phyloP scores from a whole-genome alignment of 2,329 filamentous ascomycete genomes.

The Aspergillus carbonarius region DNA sequence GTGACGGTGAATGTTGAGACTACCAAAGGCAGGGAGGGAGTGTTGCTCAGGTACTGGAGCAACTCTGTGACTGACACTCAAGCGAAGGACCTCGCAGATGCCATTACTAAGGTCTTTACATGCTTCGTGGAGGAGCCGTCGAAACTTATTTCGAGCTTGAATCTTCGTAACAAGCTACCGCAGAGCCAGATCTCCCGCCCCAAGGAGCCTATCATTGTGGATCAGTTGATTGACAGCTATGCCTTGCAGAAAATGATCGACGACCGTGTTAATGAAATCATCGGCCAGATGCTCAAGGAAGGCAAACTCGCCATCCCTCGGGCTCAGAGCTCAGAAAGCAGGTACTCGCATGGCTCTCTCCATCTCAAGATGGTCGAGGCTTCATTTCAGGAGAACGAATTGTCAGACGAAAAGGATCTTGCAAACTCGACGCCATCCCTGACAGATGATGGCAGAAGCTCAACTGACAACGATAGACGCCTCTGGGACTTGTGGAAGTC shows the following conservation, averaged over 20 bases:
- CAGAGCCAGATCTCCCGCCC: background rate
- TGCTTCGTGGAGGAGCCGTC: slow-evolving; percentile 33
- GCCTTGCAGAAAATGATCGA: slow-evolving; percentile 35
- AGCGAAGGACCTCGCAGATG: slow-evolving; percentile 30
- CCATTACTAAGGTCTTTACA: slow-evolving; percentile 33
- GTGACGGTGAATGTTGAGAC: slow-evolving; percentile 43
- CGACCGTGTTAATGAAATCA: slow-evolving; percentile 34
- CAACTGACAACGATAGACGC: slow-evolving; percentile 33
- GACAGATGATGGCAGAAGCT: slow-evolving; percentile 30
- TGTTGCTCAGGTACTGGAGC: slow-evolving; percentile 42
- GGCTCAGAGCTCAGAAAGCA: slow-evolving; percentile 28
- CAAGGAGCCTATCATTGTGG: background rate
- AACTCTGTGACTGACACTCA: slow-evolving; percentile 38
- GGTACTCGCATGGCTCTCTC: slow-evolving; percentile 10
- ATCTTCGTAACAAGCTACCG: slow-evolving; percentile 11
- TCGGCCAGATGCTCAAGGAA: slow-evolving; percentile 28
- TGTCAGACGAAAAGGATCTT: slow-evolving; percentile 6
- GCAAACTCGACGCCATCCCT: slow-evolving; percentile 28
- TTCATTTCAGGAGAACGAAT: slow-evolving; percentile 4
- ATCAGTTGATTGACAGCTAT: slow-evolving; percentile 20
- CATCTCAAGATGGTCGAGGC: slow-evolving; percentile 9
- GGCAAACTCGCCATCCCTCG: slow-evolving; percentile 1
- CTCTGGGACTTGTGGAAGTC: slow-evolving; percentile 42
- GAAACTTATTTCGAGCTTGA: slow-evolving; percentile 23
- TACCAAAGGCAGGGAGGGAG: slow-evolving; percentile 34